Percentiles rank a stretch among this genome's conserved stretches.
These are phyloP conservation scores for Phialocephala sp. DNA, from an alignment of 2,329 filamentous ascomycete genomes.

Conservation along the genomic window DNA sequence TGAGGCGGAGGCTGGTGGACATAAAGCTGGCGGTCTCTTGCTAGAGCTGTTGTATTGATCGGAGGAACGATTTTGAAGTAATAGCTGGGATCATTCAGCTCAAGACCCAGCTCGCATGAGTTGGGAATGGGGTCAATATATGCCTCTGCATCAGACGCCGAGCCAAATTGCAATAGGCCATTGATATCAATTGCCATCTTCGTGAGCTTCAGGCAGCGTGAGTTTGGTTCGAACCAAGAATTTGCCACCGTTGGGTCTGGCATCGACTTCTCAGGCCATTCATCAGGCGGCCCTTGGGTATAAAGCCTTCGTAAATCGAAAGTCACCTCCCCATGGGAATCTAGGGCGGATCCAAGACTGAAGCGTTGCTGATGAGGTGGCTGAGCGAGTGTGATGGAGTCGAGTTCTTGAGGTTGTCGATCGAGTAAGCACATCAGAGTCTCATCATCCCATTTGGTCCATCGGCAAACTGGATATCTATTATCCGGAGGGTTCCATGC, in stretches of 20 bases:
- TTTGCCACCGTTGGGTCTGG: not conserved
- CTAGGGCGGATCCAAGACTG: constrained; percentile 11
- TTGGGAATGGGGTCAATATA: constrained; percentile 9
- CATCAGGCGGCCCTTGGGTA: constrained; percentile 9
- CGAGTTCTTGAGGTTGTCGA: constrained; percentile 39
- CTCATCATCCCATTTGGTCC: constrained; percentile 31
- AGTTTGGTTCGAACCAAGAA: constrained; percentile 6
- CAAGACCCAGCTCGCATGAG: constrained; percentile 8
- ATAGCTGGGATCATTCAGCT: constrained; percentile 20
- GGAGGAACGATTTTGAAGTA: not conserved
- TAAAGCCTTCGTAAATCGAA: constrained; percentile 11
- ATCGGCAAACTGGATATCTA: constrained; percentile 5
- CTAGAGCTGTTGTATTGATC: not conserved
- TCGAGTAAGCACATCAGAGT: constrained; percentile 46
- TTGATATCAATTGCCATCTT: not conserved
- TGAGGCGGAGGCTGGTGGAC: not conserved
- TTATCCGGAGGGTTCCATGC: not conserved
- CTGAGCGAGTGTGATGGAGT: constrained; percentile 42
- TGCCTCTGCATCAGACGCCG: not conserved
- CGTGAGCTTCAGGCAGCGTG: constrained; percentile 5
- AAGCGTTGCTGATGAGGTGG: constrained; percentile 48
- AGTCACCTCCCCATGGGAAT: not conserved
- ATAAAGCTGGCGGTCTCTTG: not conserved
- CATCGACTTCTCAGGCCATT: constrained; percentile 6
- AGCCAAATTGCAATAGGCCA: constrained; percentile 3